A percentile compares a stretch with the other conserved stretches of the same genome.
These are phyloP conservation scores for Claviceps maximensis DNA, from an alignment of 2,329 filamentous ascomycete species.

Conservation along the genomic window DNA sequence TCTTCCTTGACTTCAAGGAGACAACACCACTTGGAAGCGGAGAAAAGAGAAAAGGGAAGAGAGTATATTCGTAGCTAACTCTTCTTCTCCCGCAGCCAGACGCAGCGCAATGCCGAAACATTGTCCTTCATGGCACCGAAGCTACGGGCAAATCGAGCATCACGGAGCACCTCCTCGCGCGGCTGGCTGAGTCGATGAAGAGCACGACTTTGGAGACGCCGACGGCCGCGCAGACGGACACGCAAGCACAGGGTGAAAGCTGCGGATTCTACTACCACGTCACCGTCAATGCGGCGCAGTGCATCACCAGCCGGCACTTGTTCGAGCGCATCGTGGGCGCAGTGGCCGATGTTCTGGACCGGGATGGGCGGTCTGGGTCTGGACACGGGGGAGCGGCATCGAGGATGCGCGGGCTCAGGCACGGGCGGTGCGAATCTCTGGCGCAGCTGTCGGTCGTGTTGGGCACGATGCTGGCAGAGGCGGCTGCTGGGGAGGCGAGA, in stretches of 20 bases:
- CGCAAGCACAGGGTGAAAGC: background rate
- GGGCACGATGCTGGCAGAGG: slow-evolving; percentile 40
- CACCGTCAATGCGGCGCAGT: slow-evolving; percentile 58
- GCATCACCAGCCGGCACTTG: slow-evolving; percentile 64
- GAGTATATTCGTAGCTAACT: background rate
- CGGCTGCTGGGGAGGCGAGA: slow-evolving; percentile 21
- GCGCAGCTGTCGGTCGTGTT: slow-evolving; percentile 65
- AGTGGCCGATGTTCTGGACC: slow-evolving; percentile 36
- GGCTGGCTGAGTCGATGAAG: slow-evolving; percentile 11
- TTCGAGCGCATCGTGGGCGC: slow-evolving; percentile 56
- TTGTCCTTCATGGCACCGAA: slow-evolving; percentile 74
- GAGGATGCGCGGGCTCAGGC: background rate
- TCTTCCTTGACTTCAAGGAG: too few species aligned
- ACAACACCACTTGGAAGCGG: too few species aligned
- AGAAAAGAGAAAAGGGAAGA: too few species aligned
- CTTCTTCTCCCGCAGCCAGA: slow-evolving; percentile 32
- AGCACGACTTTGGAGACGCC: slow-evolving; percentile 5
- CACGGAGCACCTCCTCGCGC: slow-evolving; percentile 33
- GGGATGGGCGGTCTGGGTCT: background rate
- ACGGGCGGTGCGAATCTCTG: slow-evolving; percentile 61
- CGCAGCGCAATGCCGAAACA: slow-evolving; percentile 56
- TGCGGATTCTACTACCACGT: slow-evolving; percentile 38
- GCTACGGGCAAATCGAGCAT: slow-evolving; percentile 78
- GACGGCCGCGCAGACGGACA: background rate
- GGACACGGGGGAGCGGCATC: background rate